These are phyloP conservation scores for Penicillium egyptiacum DNA, from an alignment of 495 filamentous ascomycete species.

Conservation along the genomic window DNA sequence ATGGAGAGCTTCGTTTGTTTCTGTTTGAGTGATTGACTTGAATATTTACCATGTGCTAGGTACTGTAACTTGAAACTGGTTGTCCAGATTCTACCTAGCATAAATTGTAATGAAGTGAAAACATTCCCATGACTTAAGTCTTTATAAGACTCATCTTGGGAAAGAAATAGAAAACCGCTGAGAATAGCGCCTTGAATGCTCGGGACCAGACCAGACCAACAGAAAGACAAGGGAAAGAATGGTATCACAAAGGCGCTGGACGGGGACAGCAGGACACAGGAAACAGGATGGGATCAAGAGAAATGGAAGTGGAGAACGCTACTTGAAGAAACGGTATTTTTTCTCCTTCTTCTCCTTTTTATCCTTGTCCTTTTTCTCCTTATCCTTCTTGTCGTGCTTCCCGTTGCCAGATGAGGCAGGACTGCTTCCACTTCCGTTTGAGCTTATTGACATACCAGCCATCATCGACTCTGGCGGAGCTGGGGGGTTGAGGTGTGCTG, in stretches of 20 bases:
- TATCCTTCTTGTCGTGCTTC: constrained; percentile 39
- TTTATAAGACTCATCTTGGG: not conserved
- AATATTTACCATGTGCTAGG: not conserved
- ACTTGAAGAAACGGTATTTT: constrained; percentile 75
- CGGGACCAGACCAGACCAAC: constrained; percentile 16
- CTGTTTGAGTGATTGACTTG: not conserved
- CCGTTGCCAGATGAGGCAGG: constrained; percentile 27
- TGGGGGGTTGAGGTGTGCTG: constrained; percentile 30
- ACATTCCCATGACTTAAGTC: not conserved
- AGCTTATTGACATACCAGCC: constrained; percentile 56
- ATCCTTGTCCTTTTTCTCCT: constrained; percentile 48
- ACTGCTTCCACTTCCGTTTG: constrained; percentile 40
- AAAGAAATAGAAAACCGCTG: constrained; percentile 10
- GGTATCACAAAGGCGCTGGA: constrained; percentile 44
- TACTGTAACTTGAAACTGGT: not conserved
- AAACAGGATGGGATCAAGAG: constrained; percentile 1
- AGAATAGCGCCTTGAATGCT: constrained; percentile 22
- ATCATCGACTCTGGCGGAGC: constrained; percentile 59
- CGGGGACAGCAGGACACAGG: constrained; percentile 17
- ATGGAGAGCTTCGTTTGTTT: not conserved
- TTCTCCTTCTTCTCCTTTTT: constrained; percentile 70
- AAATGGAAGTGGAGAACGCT: constrained; percentile 17
- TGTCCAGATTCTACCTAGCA: constrained; percentile 4
- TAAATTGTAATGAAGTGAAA: not conserved
- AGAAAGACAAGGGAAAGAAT: constrained; percentile 26